These are phyloP conservation scores for Marasmius oreades DNA, from an alignment of 1,284 basidiomycete species.

Conservation along the genomic window DNA sequence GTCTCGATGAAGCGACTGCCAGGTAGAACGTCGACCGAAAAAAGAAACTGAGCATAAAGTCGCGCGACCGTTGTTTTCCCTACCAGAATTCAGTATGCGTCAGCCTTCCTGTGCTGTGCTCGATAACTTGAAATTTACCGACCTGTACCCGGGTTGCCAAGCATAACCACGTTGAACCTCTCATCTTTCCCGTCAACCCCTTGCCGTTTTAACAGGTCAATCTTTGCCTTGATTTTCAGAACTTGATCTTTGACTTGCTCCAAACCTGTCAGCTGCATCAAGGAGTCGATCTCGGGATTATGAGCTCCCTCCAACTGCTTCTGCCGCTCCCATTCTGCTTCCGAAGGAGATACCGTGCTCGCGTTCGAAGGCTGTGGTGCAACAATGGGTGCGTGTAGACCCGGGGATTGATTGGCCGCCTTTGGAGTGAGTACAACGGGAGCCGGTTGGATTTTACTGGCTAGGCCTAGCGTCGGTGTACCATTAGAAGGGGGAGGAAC, in stretches of 20 bases:
- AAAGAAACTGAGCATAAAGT: slow-evolving; percentile 57
- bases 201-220: slow-evolving; percentile 47
- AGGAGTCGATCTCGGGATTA: slow-evolving; percentile 45
- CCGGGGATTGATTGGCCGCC: background rate
- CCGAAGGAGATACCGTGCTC: slow-evolving; percentile 29
- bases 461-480: too few species aligned
- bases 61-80: slow-evolving; percentile 70
- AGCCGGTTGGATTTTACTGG: too few species aligned
- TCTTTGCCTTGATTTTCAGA: slow-evolving; percentile 45
- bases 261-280: slow-evolving; percentile 59
- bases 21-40: slow-evolving; percentile 51
- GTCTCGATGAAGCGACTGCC: slow-evolving; percentile 55
- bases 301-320: slow-evolving; percentile 43
- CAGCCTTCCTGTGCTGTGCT: background rate
- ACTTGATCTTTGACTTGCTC: slow-evolving; percentile 52
- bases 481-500: too few species aligned
- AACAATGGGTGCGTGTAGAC: background rate
- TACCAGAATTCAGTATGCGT: slow-evolving; percentile 20
- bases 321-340: slow-evolving; percentile 45
- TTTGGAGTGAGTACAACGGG: background rate
- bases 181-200: slow-evolving; percentile 43
- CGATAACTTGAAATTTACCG: slow-evolving; percentile 5
- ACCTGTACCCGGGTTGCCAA: slow-evolving; percentile 67
- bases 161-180: slow-evolving; percentile 49
- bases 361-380: slow-evolving; percentile 3